Conservation (phyloP, 1,284 basidiomycete species). For the Heliocybe sulcata region DNA sequence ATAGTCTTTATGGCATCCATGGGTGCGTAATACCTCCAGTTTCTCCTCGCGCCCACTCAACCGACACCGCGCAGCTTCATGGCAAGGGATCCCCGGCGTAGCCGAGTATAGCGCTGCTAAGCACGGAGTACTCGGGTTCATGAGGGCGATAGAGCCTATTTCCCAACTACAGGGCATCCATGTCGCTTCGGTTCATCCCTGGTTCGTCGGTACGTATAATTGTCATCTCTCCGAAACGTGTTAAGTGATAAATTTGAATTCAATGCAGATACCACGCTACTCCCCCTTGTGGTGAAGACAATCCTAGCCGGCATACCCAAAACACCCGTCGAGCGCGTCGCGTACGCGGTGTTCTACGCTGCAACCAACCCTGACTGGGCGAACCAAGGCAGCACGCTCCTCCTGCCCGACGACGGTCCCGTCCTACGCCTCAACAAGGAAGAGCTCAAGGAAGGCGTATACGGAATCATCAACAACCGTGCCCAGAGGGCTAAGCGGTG, state of each 20-base stretch:
- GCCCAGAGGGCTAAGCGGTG: not conserved
- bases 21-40: conserved; percentile 23
- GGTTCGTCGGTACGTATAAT: conserved; percentile 37
- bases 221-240: too few species aligned
- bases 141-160: conserved; percentile 36
- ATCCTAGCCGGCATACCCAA: conserved; percentile 44
- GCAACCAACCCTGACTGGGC: conserved; percentile 39
- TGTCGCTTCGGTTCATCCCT: conserved; percentile 43
- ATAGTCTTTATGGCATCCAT: conserved; percentile 50
- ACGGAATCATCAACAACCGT: conserved; percentile 38
- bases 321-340: conserved; percentile 39
- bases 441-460: conserved; percentile 42
- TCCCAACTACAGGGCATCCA: conserved; percentile 33
- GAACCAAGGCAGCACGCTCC: conserved; percentile 38
- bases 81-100: conserved; percentile 35
- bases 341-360: conserved; percentile 43
- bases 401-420: conserved; percentile 42
- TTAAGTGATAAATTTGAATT: too few species aligned
- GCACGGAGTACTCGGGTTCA: conserved; percentile 45
- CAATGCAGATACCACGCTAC: conserved; percentile 43
- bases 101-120: conserved; percentile 44
- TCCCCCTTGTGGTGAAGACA: conserved; percentile 30
- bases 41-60: not conserved
- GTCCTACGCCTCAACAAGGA: conserved; percentile 38
- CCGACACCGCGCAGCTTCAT: conserved; percentile 35